These are phyloP conservation scores for Teunomyces gatunensis DNA, from an alignment of 805 yeast species.

Conservation along the genomic window DNA sequence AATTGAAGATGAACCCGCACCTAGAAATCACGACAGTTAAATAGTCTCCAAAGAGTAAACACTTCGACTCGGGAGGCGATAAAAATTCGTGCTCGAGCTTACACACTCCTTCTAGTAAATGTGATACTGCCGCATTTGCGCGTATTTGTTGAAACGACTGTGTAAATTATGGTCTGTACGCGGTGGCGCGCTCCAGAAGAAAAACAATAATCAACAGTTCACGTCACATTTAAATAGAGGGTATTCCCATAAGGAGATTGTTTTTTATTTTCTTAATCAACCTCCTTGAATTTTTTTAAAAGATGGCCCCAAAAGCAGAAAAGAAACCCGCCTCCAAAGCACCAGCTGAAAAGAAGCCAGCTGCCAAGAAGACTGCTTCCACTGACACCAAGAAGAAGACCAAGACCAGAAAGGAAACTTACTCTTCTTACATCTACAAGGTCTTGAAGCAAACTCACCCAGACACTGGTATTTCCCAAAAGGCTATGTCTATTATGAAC, in stretches of 20 bases:
- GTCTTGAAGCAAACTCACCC: slow-evolving; percentile 40
- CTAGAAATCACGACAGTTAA: neutral
- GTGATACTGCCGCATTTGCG: neutral
- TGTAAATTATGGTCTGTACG: slow-evolving; percentile 1
- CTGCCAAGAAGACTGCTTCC: slow-evolving; percentile 35
- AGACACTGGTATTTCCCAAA: slow-evolving; percentile 39
- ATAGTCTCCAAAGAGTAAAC: neutral
- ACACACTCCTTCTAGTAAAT: neutral
- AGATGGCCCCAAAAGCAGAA: slow-evolving; percentile 37
- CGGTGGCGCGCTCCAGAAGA: slow-evolving; percentile 1
- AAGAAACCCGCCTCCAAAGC: slow-evolving; percentile 41
- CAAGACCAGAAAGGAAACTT: slow-evolving; percentile 38
- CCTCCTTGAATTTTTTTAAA: slow-evolving; percentile 5
- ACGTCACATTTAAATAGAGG: neutral
- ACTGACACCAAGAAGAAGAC: slow-evolving; percentile 33
- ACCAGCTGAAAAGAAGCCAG: slow-evolving; percentile 41
- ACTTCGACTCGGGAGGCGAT: neutral
- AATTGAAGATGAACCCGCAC: neutral
- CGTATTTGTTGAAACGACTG: neutral
- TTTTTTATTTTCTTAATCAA: neutral
- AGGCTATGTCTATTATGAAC: slow-evolving; percentile 41
- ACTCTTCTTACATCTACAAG: slow-evolving; percentile 39
- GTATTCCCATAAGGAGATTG: neutral
- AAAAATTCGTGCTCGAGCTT: neutral
- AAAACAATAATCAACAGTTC: neutral